Conservation (phyloP, 805 yeast species). For the Cyberlindnera meyerae region DNA sequence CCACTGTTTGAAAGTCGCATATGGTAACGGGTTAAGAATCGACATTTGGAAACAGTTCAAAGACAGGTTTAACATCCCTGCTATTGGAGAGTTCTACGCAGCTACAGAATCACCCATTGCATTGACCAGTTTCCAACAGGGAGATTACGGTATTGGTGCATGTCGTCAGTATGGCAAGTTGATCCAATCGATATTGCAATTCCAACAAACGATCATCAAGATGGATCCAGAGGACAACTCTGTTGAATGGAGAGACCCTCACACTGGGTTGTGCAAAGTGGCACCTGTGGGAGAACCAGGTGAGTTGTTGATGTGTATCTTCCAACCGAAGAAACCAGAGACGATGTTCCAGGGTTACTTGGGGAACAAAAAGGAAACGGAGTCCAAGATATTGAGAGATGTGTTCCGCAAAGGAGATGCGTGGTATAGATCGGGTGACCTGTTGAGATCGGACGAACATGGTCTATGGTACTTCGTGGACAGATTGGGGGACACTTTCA, state of each 20-base stretch:
- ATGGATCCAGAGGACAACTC: slow-evolving; percentile 80
- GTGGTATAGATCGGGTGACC: slow-evolving; percentile 85
- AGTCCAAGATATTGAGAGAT: slow-evolving; percentile 65
- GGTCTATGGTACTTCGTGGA: slow-evolving; percentile 81
- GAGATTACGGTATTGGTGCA: slow-evolving; percentile 82
- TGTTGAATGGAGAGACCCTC: slow-evolving; percentile 62
- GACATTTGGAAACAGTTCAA: slow-evolving; percentile 87
- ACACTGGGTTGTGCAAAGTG: slow-evolving; percentile 53
- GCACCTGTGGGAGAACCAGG: slow-evolving; percentile 70
- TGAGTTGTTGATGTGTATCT: slow-evolving; percentile 75
- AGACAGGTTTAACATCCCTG: slow-evolving; percentile 64
- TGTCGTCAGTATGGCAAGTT: slow-evolving; percentile 73
- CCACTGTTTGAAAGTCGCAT: slow-evolving; percentile 65
- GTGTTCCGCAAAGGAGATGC: slow-evolving; percentile 87
- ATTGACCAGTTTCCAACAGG: slow-evolving; percentile 71
- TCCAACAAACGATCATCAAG: slow-evolving; percentile 56
- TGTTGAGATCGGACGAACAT: slow-evolving; percentile 61
- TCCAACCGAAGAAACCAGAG: slow-evolving; percentile 58
- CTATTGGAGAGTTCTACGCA: slow-evolving; percentile 88
- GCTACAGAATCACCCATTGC: slow-evolving; percentile 92
- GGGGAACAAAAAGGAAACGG: slow-evolving; percentile 75
- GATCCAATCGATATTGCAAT: slow-evolving; percentile 45
- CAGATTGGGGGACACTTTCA: slow-evolving; percentile 88
- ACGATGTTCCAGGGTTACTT: slow-evolving; percentile 85
- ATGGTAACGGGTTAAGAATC: slow-evolving; percentile 85